Evolutionary conservation across 2,329 filamentous ascomycete species (phyloP), one percentile per base, ranked within the genome.

Genomic region (Phialophora expanda): DNA sequence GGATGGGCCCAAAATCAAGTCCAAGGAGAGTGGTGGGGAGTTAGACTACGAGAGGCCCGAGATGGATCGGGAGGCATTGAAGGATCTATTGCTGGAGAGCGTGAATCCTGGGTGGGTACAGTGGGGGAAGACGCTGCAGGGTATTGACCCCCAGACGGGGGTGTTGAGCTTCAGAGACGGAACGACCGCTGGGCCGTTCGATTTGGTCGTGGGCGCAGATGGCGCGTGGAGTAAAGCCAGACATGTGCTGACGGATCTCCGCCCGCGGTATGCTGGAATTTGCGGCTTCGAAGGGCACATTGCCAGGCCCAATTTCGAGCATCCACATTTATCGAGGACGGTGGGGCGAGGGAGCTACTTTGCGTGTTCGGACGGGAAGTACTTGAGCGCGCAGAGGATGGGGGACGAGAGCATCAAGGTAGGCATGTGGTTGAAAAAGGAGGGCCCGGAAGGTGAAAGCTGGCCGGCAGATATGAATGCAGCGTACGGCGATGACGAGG

Each of bases 131-230:
- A 60, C 41, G 5, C 34, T 68, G 50, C 60, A 65, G 20, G n/a
- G 38, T 3, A 56, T 66, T 17, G 64, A 66, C 1, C 38, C 54
- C 11, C 54, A 32, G 46, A 72, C 22, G 6, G 77, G 59, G 59
- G 73, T 56, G 78, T 79, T 69, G 73, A 73, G 2, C 66, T 75
- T 61, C 44, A 51, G 59, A 3, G 67, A 70, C 53, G 68, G 67
- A 66, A 72, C 44, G 68, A 72, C 11, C 54, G 67, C 74, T 34
- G 60, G 70, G 6, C 77, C 75, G 1, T 80, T 78, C 66, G 77
- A 82, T 67, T 71, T 82, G 11, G 72, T 82, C 28, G 76, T 83
- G 26, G 80, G 81, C 8, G 79, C 78, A 9, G 81, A 82, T 57
- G 80, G 80, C 9, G 78, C 78, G 4, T 82, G 76, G 75, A 67